Percentiles rank a stretch among this genome's conserved stretches.
phyloP scores from a whole-genome alignment of 1,139 yeast genomes.

The Petasospora rhodanensis region DNA sequence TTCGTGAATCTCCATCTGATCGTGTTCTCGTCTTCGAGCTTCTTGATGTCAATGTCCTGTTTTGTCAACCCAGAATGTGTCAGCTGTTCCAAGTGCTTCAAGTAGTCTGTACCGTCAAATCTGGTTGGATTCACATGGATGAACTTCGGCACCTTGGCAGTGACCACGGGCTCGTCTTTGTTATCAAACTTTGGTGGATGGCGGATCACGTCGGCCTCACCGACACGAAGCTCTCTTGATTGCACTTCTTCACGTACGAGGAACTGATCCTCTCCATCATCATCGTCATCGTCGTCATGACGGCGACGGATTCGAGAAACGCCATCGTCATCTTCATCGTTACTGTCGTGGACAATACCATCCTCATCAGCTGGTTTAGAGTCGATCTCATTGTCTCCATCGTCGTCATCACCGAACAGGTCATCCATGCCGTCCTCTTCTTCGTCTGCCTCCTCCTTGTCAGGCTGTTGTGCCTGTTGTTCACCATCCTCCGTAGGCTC shows the following conservation, averaged over 20 bases:
- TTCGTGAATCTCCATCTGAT: slow-evolving; percentile 88
- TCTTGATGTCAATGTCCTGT: slow-evolving; percentile 45
- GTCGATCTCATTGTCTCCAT: slow-evolving; percentile 21
- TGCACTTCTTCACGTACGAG: slow-evolving; percentile 37
- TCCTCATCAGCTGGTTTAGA: slow-evolving; percentile 15
- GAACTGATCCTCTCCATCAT: slow-evolving; percentile 23
- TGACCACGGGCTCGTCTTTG: slow-evolving; percentile 40
- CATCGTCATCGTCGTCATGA: slow-evolving; percentile 24
- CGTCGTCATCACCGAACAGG: slow-evolving; percentile 45
- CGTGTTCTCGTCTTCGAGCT: slow-evolving; percentile 71
- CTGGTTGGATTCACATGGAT: slow-evolving; percentile 81
- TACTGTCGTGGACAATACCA: slow-evolving; percentile 20
- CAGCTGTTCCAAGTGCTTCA: slow-evolving; percentile 29
- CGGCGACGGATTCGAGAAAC: no score
- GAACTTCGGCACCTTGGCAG: slow-evolving; percentile 76
- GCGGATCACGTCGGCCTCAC: slow-evolving; percentile 67
- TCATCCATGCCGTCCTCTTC: slow-evolving; percentile 30
- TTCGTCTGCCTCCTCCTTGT: slow-evolving; percentile 32
- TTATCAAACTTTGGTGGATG: slow-evolving; percentile 51
- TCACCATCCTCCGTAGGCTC: no score
- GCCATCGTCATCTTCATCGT: slow-evolving; percentile 21
- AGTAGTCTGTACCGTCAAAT: slow-evolving; percentile 61
- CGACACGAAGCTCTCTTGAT: slow-evolving; percentile 40
- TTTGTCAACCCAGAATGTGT: slow-evolving; percentile 30
- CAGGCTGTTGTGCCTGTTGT: slow-evolving; percentile 6